Evolutionary conservation across 495 filamentous ascomycete species (phyloP).

Genomic region (Astrothelium subdiscretum): DNA sequence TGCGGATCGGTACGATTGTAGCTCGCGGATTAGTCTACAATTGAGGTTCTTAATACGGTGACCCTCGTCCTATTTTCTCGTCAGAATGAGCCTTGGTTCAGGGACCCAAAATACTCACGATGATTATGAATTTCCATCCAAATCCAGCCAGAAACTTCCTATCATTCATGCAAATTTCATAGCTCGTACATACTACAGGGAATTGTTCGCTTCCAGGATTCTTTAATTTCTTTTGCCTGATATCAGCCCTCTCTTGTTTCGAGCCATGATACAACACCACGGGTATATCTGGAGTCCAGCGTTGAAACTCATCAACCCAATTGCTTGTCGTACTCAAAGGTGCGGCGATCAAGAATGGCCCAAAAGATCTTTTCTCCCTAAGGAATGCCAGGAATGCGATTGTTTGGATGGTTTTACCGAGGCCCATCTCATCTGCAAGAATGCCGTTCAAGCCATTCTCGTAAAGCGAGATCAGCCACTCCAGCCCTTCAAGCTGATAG

Average conservation of each 20-base stretch:
- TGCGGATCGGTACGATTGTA: conserved; percentile 77
- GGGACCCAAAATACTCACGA: conserved; percentile 41
- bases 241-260: conserved; percentile 57
- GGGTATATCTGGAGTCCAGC: conserved; percentile 79
- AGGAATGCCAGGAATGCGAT: conserved; percentile 85
- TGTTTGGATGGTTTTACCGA: conserved; percentile 91
- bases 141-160: conserved; percentile 65
- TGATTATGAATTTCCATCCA: conserved; percentile 93
- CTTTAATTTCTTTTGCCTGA: conserved; percentile 52
- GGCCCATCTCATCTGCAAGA: conserved; percentile 92
- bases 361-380: conserved; percentile 72
- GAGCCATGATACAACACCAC: conserved; percentile 83
- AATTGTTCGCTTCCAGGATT: conserved; percentile 56
- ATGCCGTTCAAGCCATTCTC: conserved; percentile 95
- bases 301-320: conserved; percentile 89
- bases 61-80: conserved; percentile 61
- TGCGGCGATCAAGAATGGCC: conserved; percentile 81
- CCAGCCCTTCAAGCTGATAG: conserved; percentile 89
- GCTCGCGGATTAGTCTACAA: conserved; percentile 75
- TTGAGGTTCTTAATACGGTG: conserved; percentile 97
- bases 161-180: conserved; percentile 92
- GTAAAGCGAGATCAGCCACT: conserved; percentile 77
- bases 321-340: conserved; percentile 88
- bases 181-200: conserved; percentile 84
- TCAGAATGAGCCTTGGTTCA: neutral